Evolutionary conservation across 2,329 filamentous ascomycete species (phyloP).

Genomic region (Diaporthe vaccinii): DNA sequence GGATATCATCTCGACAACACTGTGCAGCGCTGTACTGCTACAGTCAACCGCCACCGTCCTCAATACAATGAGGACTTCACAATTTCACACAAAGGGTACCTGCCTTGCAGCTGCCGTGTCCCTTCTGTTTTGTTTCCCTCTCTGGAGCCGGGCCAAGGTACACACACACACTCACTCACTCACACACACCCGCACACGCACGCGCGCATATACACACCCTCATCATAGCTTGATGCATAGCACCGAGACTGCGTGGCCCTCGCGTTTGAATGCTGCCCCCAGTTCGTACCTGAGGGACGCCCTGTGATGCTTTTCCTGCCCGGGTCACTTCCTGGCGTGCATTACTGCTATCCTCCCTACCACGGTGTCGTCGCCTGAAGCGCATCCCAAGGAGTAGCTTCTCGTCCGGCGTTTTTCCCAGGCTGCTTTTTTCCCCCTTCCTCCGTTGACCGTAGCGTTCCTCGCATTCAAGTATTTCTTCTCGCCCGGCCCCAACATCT

Average conservation of each 20-base stretch:
- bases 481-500: constrained; percentile 9
- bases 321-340: constrained; percentile 18
- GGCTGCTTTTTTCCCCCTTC: neutral
- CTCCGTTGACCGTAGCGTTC: neutral
- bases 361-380: neutral
- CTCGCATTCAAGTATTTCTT: constrained; percentile 26
- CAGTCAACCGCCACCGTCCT: neutral
- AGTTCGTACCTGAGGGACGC: neutral
- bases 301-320: constrained; percentile 21
- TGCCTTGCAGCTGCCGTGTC: constrained; percentile 31
- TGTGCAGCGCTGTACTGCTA: constrained; percentile 29
- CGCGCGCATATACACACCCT: neutral
- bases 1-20: constrained; percentile 33
- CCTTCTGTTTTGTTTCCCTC: constrained; percentile 21
- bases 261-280: neutral
- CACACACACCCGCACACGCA: neutral
- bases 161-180: neutral
- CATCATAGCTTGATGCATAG: constrained; percentile 31
- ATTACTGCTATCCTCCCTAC: constrained; percentile 4
- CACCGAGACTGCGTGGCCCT: neutral
- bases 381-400: constrained; percentile 7
- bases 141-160: constrained; percentile 14
- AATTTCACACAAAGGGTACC: constrained; percentile 1
- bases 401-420: neutral
- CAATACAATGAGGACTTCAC: constrained; percentile 15